Conservation (phyloP, 495 filamentous ascomycete genomes). For the Penicillium turbatum region DNA sequence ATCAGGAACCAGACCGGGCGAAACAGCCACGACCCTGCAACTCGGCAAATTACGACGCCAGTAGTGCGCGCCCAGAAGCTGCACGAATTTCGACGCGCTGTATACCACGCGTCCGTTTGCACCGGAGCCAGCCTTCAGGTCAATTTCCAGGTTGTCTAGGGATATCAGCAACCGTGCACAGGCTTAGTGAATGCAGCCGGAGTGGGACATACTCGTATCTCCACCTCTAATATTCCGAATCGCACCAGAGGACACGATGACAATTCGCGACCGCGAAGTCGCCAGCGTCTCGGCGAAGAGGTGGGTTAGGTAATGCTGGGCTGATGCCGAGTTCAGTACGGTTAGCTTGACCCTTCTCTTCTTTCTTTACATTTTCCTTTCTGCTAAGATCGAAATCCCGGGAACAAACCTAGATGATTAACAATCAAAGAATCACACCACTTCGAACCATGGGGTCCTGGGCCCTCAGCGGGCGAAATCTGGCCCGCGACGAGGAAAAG, state of each 20-base stretch:
- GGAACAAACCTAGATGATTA: constrained; percentile 27
- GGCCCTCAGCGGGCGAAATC: constrained; percentile 17
- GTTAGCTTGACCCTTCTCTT: neutral
- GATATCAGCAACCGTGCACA: neutral
- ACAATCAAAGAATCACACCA: constrained; percentile 26
- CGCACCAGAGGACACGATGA: constrained; percentile 29
- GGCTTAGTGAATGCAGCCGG: neutral
- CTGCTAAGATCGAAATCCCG: neutral
- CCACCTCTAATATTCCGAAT: constrained; percentile 24
- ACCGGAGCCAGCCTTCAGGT: constrained; percentile 27
- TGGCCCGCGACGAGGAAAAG: constrained; percentile 24
- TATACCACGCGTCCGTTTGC: constrained; percentile 20
- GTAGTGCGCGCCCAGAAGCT: constrained; percentile 26
- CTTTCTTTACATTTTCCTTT: neutral
- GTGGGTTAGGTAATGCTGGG: constrained; percentile 30
- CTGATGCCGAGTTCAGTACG: constrained; percentile 1
- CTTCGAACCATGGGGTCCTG: constrained; percentile 25
- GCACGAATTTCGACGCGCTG: constrained; percentile 28
- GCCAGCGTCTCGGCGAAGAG: constrained; percentile 20
- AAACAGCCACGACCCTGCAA: constrained; percentile 27
- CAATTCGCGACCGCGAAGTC: constrained; percentile 23
- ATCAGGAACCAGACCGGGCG: constrained; percentile 25
- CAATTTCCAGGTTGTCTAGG: constrained; percentile 25
- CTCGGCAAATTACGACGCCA: constrained; percentile 25
- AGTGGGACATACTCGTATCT: constrained; percentile 20